Evolutionary conservation across 1,284 basidiomycete genomes (phyloP).

Genomic region (Leccinum pachyderme): DNA sequence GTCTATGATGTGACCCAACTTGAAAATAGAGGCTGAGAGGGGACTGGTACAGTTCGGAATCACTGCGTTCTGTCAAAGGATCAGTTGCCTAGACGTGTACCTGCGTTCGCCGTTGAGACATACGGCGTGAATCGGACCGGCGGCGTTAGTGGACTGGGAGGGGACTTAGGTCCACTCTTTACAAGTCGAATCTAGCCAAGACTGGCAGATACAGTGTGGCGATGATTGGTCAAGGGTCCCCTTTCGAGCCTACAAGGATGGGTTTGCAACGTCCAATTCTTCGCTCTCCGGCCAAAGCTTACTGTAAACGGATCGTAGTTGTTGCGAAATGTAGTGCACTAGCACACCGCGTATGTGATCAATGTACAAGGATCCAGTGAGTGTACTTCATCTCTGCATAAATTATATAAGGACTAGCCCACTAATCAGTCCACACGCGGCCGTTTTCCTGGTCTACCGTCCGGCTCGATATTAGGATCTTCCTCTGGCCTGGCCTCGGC

Average conservation of each 20-base stretch:
- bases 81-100: neutral
- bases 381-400: slow-evolving; percentile 14
- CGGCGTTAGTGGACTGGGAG: too few relatives aligned
- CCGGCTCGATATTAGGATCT: slow-evolving; percentile 11
- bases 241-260: neutral
- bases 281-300: too few relatives aligned
- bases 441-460: slow-evolving; percentile 31
- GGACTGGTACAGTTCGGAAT: neutral
- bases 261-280: neutral
- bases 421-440: slow-evolving; percentile 24
- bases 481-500: slow-evolving; percentile 20
- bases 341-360: slow-evolving; percentile 6
- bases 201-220: neutral
- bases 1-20: neutral
- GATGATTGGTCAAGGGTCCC: neutral
- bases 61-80: neutral
- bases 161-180: neutral
- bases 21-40: neutral
- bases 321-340: neutral
- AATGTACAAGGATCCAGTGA: slow-evolving; percentile 14
- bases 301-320: too few relatives aligned
- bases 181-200: too few relatives aligned
- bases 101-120: neutral
- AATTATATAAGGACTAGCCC: slow-evolving; percentile 14
- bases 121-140: neutral